A percentile compares a stretch with the other conserved stretches of the same genome.
phyloP scores from a whole-genome alignment of 768 basidiomycete species.

The Xerocomus spinulosus region DNA sequence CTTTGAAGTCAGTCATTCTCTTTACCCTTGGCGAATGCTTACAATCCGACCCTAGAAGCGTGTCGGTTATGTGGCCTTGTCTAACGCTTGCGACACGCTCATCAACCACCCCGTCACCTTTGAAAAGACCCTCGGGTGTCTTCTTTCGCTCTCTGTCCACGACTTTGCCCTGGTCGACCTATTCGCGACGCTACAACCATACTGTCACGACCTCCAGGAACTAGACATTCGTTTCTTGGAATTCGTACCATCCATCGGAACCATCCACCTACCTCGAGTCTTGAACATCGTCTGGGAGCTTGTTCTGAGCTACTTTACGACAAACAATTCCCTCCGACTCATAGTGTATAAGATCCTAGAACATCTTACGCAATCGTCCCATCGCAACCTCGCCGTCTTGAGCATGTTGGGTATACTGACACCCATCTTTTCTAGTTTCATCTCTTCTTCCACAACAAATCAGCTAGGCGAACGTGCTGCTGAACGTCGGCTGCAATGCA shows the following conservation, averaged over 20 bases:
- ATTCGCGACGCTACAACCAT: constrained; percentile 44
- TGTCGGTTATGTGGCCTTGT: constrained; percentile 64
- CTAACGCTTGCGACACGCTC: constrained; percentile 53
- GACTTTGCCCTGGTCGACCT: constrained; percentile 56
- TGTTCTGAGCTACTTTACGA: constrained; percentile 33
- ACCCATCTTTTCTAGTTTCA: constrained; percentile 38
- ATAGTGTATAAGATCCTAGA: constrained; percentile 60
- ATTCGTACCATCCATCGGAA: constrained; percentile 37
- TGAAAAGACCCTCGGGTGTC: constrained; percentile 58
- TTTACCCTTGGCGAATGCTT: constrained; percentile 27
- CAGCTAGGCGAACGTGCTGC: constrained; percentile 9
- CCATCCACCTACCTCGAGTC: constrained; percentile 56
- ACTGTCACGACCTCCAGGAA: constrained; percentile 37
- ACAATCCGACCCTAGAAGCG: constrained; percentile 14
- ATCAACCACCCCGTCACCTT: constrained; percentile 42
- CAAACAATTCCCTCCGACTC: constrained; percentile 44
- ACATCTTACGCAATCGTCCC: constrained; percentile 51
- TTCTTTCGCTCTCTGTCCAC: constrained; percentile 62
- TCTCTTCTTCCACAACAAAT: constrained; percentile 20
- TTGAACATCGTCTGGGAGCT: constrained; percentile 57
- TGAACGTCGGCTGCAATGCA: constrained; percentile 55
- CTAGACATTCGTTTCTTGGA: constrained; percentile 41
- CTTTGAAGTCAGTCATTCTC: constrained; percentile 54
- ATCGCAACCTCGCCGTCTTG: constrained; percentile 67
- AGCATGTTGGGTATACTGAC: constrained; percentile 53